Percentiles rank a stretch among this genome's conserved stretches.
These are phyloP conservation scores for Chenopodium album DNA, from an alignment of 148 eudicot species.

Conservation along the genomic window DNA sequence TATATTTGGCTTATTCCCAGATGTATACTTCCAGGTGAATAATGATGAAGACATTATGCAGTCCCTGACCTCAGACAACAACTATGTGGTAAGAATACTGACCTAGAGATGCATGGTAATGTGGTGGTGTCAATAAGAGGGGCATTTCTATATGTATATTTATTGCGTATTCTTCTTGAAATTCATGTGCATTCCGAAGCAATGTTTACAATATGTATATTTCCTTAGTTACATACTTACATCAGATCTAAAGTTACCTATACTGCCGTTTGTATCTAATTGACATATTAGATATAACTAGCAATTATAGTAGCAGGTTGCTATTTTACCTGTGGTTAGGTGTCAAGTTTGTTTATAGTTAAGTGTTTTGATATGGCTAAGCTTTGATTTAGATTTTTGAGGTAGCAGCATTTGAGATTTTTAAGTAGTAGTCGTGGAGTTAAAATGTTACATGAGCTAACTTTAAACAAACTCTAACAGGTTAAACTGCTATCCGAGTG, in stretches of 20 bases:
- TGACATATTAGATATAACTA: neutral
- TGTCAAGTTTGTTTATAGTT: no score
- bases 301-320: neutral
- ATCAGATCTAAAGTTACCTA: neutral
- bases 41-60: conserved; percentile 84
- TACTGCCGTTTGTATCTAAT: neutral
- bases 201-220: neutral
- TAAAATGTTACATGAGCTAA: neutral
- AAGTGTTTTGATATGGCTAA: neutral
- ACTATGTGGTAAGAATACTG: conserved; percentile 61
- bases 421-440: neutral
- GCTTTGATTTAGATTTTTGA: neutral
- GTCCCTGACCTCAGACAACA: conserved; percentile 66
- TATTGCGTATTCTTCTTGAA: neutral
- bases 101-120: neutral
- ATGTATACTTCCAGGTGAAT: conserved; percentile 90
- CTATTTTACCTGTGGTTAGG: no score
- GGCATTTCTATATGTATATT: neutral
- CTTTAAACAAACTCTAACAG: neutral
- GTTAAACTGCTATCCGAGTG: neutral
- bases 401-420: neutral
- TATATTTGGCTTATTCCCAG: conserved; percentile 50
- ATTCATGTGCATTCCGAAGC: neutral
- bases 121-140: conserved; percentile 2
- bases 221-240: neutral